A percentile compares a stretch with the other conserved stretches of the same genome.
phyloP scores from a whole-genome alignment of 352 stramenopile species.

The Pythium monospermum region DNA sequence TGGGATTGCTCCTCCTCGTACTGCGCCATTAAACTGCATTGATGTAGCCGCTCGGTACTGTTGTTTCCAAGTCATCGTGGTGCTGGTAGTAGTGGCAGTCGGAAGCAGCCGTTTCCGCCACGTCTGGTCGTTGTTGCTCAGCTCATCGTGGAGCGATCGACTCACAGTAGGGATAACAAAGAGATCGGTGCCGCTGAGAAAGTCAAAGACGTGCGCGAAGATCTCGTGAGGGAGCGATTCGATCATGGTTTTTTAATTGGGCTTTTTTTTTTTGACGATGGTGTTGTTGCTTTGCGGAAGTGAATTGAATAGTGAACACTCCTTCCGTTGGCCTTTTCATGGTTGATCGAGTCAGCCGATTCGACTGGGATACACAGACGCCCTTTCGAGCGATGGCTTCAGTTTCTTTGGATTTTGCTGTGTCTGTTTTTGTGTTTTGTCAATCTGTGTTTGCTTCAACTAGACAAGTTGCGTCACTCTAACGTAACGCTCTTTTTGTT shows the following conservation, averaged over 20 bases:
- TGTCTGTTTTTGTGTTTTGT: too few relatives aligned
- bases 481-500: too few relatives aligned
- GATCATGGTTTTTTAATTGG: neutral
- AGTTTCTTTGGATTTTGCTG: too few relatives aligned
- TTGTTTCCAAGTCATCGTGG: constrained; percentile 2
- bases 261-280: too few relatives aligned
- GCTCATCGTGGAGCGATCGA: neutral
- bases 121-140: neutral
- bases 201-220: constrained; percentile 18
- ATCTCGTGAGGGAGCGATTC: constrained; percentile 13
- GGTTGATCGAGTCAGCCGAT: too few relatives aligned
- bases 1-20: constrained; percentile 10
- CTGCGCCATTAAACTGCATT: neutral
- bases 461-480: too few relatives aligned
- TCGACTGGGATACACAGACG: too few relatives aligned
- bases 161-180: constrained; percentile 22
- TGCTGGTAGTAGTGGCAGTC: neutral
- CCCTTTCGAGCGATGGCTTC: too few relatives aligned
- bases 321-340: too few relatives aligned
- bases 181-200: constrained; percentile 23
- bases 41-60: constrained; percentile 6
- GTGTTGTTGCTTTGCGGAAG: too few relatives aligned
- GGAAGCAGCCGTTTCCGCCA: constrained; percentile 9
- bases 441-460: too few relatives aligned
- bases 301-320: too few relatives aligned